Evolutionary conservation across 768 basidiomycete species (phyloP), one percentile per base, ranked within the genome.

Genomic region (Mrakia hoshinonis): DNA sequence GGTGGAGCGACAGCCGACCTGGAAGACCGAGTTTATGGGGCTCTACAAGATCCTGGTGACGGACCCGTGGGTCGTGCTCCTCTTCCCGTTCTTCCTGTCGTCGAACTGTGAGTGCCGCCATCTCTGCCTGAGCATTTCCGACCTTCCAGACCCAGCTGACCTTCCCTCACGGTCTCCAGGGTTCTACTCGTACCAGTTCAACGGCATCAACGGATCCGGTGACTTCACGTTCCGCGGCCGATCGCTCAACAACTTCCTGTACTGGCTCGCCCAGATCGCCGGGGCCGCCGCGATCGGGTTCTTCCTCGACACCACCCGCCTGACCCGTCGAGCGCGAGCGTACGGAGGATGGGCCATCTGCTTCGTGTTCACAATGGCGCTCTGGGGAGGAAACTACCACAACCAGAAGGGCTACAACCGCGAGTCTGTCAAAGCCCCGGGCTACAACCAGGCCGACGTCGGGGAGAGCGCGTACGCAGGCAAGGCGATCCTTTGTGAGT

Each of bases 61-160:
- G 22, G 74, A 74, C 24, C 58, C 65, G 10, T 58, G 62, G 22
- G 38, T 74, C 43, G 31, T 74, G 36, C 43, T 73, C 34, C 72
- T 74, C n/a, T 74, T 73, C 39, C 74, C 74, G 3, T 73, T 73
- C 67, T 74, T 74, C 49, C 47, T 72, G 11, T 20, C 46, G 18
- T 64, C 60, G 0, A 74, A 74, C 51, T 74, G 73, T 71, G 18
- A 48, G 43, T 43, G 15, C 61, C 13, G 20, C 13, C 18, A 5
- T 20, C 61, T 43, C 29, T 62, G 11, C 61, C 34, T 24, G 49
- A n/a, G 10, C 26, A 22, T 24, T n/a, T 22, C 9, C 7, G 9
- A 20, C 22, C 22, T 15, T 20, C 22, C 22, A 20, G 15, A 1
- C 9, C 15, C 7, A 51, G 49, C 49, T 51, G 61, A 58, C 26